Percentiles rank a stretch among this genome's conserved stretches.
Evolutionary conservation across 1,284 basidiomycete species (phyloP).

Genomic region (Volvariella surrecta): DNA sequence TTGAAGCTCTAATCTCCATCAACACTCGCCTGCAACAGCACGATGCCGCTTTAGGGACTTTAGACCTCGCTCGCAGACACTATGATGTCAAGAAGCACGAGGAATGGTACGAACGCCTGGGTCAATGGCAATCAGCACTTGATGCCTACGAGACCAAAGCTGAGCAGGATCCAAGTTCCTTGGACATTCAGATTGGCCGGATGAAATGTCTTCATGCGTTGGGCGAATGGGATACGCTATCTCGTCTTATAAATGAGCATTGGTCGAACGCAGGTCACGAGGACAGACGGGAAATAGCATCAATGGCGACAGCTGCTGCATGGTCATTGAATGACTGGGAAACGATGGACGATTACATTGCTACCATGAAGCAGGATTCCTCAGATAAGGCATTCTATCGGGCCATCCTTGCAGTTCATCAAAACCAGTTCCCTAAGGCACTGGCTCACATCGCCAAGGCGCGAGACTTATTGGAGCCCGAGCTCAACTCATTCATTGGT

Average conservation of each 20-base stretch:
- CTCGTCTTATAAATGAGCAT: slow-evolving; percentile 80
- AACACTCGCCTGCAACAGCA: slow-evolving; percentile 97
- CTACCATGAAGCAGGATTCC: slow-evolving; percentile 90
- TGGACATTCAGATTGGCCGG: slow-evolving; percentile 76
- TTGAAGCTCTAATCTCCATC: slow-evolving; percentile 94
- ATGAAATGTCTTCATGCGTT: slow-evolving; percentile 97
- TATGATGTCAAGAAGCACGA: slow-evolving; percentile 86
- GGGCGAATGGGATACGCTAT: slow-evolving; percentile 95
- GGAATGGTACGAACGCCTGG: slow-evolving; percentile 97
- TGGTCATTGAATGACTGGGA: slow-evolving; percentile 99
- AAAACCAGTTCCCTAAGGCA: slow-evolving; percentile 92
- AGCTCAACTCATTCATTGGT: slow-evolving; percentile 80
- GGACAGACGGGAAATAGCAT: slow-evolving; percentile 87
- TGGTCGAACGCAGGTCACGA: slow-evolving; percentile 85
- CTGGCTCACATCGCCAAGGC: slow-evolving; percentile 89
- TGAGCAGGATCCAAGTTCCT: slow-evolving; percentile 57
- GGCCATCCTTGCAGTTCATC: slow-evolving; percentile 92
- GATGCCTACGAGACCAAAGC: slow-evolving; percentile 81
- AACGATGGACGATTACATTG: slow-evolving; percentile 96
- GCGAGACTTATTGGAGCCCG: slow-evolving; percentile 89
- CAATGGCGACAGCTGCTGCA: slow-evolving; percentile 93
- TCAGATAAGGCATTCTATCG: slow-evolving; percentile 95
- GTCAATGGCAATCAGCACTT: slow-evolving; percentile 94
- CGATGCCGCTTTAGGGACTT: slow-evolving; percentile 93
- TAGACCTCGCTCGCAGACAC: slow-evolving; percentile 80